Evolutionary conservation across 1,139 yeast species (phyloP), one percentile per base, ranked within the genome.

Genomic region (Protomyces inouyei): DNA sequence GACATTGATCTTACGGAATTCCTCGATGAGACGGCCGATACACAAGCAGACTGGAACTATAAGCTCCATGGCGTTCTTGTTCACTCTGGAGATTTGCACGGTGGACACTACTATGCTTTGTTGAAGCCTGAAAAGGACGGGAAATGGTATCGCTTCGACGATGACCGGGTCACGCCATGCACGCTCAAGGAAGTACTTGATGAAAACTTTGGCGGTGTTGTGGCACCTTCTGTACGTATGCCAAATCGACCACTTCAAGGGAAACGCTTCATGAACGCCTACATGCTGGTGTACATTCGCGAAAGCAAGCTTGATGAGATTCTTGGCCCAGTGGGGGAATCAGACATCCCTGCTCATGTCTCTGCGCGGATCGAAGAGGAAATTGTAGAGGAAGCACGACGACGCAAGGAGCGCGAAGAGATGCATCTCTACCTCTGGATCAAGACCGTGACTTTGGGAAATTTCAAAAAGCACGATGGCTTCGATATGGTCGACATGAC

Each of bases 71-170:
- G 73, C 9, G 98, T 95, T 1, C 79, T 93, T 66, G 98, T 93
- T 5, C 99, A 93, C 73, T 88, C 92, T 61, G 99, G 99, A 67
- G 96, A 92, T 72, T 86, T 93, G 64, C 88, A 96, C 25, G 89
- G 93, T 63, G 99, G 99, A 28, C 99, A 93, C 73, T 93, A 93
- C 74, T 93, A 93, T 73, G 95, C 98, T 0, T 82, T 93, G 84
- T 85, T 95, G 65, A 91, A 87, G 73, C 98, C 98, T 1, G 81
- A 81, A 45, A 78, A 83, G 9, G 82, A 82, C 52, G 84, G 85
- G 65, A 78, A 83, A 25, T 95, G 98, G 99, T 86, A 83, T 73
- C 82, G 93, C 72, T 93, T 92, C 78, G 98, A 93, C 74, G 99
- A 93, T 74, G 98, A 93, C 72, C 84, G 86, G 67, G 99, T 95